phyloP scores from a whole-genome alignment of 495 filamentous ascomycete genomes.

The Penicillium goetzii region DNA sequence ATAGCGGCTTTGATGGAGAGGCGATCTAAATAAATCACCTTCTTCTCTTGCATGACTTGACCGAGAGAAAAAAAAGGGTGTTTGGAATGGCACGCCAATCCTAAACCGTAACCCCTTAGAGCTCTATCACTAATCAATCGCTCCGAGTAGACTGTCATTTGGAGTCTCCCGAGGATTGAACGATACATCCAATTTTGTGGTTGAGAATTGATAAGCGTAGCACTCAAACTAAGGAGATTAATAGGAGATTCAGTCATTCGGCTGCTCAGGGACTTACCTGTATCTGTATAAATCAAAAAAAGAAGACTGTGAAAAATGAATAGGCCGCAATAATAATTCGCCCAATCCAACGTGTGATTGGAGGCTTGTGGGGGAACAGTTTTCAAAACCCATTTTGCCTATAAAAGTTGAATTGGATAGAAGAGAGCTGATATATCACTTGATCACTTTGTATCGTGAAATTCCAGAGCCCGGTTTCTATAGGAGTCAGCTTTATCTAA shows the following conservation, averaged over 20 bases:
- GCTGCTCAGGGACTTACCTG: constrained; percentile 1
- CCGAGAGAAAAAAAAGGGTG: too few relatives aligned
- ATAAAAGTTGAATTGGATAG: constrained; percentile 3
- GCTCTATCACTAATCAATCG: too few relatives aligned
- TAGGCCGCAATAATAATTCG: constrained; percentile 4
- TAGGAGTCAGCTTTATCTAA: not conserved
- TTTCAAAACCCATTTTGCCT: not conserved
- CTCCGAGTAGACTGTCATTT: constrained; percentile 1
- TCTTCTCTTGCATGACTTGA: too few relatives aligned
- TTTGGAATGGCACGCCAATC: too few relatives aligned
- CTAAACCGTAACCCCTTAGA: too few relatives aligned
- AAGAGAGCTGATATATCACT: constrained; percentile 7
- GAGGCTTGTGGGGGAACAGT: not conserved
- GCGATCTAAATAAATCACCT: not conserved
- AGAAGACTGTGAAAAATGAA: not conserved
- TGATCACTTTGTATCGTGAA: constrained; percentile 4
- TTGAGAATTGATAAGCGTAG: not conserved
- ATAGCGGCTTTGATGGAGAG: constrained; percentile 1
- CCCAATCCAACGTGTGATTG: constrained; percentile 2
- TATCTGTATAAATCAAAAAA: not conserved
- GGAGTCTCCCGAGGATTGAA: not conserved
- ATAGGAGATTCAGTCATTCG: not conserved
- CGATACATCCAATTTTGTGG: constrained; percentile 5
- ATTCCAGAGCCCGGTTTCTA: not conserved
- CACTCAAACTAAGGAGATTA: constrained; percentile 4